phyloP scores from a whole-genome alignment of 23 red algal species.

The Gracilaria domingensis region DNA sequence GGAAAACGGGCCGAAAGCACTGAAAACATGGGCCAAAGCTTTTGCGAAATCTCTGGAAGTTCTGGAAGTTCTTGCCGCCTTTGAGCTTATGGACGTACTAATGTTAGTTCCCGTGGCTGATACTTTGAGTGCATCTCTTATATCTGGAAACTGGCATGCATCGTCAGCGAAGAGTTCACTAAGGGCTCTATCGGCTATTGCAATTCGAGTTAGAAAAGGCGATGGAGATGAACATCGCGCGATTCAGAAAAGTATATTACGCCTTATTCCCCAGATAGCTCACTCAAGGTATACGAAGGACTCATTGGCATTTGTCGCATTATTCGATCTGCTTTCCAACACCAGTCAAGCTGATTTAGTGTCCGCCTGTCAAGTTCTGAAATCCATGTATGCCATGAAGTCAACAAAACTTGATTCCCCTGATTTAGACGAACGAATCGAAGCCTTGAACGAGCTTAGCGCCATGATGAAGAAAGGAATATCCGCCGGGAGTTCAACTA shows the following conservation, averaged over 20 bases:
- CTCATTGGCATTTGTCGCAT: not conserved
- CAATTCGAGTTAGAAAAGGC: not conserved
- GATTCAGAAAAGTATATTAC: slow-evolving; percentile 13
- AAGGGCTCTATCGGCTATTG: slow-evolving; percentile 16
- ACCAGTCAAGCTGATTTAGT: slow-evolving; percentile 28
- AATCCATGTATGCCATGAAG: slow-evolving; percentile 49
- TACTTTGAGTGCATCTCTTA: slow-evolving; percentile 14
- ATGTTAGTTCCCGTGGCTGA: slow-evolving; percentile 22
- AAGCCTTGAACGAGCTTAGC: slow-evolving; percentile 52
- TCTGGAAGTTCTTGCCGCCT: slow-evolving; percentile 21
- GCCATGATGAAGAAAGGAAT: slow-evolving; percentile 11
- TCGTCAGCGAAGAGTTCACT: not conserved
- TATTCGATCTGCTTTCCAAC: slow-evolving; percentile 38
- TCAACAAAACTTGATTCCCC: slow-evolving; percentile 41
- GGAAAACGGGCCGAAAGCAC: not conserved
- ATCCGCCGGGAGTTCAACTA: not conserved
- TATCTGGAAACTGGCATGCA: not conserved
- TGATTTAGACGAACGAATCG: slow-evolving; percentile 49
- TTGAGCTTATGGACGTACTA: not conserved
- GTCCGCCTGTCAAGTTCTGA: slow-evolving; percentile 17
- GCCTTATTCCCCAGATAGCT: slow-evolving; percentile 26
- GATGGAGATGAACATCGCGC: not conserved
- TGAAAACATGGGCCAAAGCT: not conserved
- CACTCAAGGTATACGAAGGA: slow-evolving; percentile 20
- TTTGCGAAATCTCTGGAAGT: slow-evolving; percentile 12